These are phyloP conservation scores for Stygiomarasmius scandens DNA, from an alignment of 1,284 basidiomycete species.

Conservation along the genomic window DNA sequence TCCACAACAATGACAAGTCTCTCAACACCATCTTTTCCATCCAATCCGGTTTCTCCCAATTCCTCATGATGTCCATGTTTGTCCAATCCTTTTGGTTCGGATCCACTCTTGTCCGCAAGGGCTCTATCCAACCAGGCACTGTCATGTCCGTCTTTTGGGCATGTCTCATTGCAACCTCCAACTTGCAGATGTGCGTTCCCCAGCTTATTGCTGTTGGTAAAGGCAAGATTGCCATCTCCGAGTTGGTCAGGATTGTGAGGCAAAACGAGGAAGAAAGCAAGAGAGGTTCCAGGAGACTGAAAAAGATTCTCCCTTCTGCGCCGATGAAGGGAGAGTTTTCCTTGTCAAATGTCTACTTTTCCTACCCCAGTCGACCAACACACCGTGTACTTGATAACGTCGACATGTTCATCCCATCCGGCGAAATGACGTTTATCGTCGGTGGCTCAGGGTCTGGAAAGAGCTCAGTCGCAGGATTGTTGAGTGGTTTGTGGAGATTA, in stretches of 20 bases:
- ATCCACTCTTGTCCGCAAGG: constrained; percentile 79
- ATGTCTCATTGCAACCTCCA: constrained; percentile 85
- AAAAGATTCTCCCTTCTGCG: constrained; percentile 58
- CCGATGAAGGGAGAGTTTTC: constrained; percentile 77
- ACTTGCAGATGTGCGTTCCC: constrained; percentile 85
- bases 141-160: constrained; percentile 98
- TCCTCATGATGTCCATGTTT: constrained; percentile 89
- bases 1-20: constrained; percentile 52
- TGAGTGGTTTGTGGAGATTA: constrained; percentile 80
- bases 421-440: constrained; percentile 91
- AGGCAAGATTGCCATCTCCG: constrained; percentile 84
- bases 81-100: constrained; percentile 98
- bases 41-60: constrained; percentile 71
- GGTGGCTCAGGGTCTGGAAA: constrained; percentile 93
- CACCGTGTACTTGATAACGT: constrained; percentile 65
- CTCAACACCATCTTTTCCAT: constrained; percentile 79
- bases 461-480: constrained; percentile 85
- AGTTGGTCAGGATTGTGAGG: constrained; percentile 67
- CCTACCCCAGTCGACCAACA: constrained; percentile 83
- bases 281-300: constrained; percentile 32
- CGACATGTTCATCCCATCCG: constrained; percentile 77
- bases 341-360: constrained; percentile 77
- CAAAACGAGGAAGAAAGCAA: constrained; percentile 16
- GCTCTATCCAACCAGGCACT: constrained; percentile 68
- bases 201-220: constrained; percentile 79